Conservation (phyloP, 306 rosid genomes). For the Fragaria nilgerrensis region DNA sequence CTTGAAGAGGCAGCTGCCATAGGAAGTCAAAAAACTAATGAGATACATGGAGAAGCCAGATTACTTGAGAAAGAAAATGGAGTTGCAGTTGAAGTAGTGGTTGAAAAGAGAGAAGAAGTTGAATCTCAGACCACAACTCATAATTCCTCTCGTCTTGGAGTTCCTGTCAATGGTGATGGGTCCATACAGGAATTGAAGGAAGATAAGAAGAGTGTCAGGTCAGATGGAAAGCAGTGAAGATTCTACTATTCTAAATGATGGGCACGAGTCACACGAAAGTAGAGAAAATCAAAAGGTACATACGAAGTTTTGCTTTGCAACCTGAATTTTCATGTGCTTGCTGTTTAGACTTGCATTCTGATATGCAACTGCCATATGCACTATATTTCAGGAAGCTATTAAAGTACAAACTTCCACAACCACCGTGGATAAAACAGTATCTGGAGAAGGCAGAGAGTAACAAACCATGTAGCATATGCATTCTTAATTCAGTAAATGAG, state of each 20-base stretch:
- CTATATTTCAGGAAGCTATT: slow-evolving; percentile 55
- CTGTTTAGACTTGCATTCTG: not conserved
- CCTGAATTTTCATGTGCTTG: not conserved
- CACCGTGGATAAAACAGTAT: slow-evolving; percentile 35
- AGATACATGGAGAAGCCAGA: slow-evolving; percentile 28
- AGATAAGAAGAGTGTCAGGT: slow-evolving; percentile 36
- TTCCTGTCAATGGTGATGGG: slow-evolving; percentile 54
- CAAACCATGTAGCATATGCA: slow-evolving; percentile 19
- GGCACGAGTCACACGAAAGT: slow-evolving; percentile 20
- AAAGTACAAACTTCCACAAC: slow-evolving; percentile 42
- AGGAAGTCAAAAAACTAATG: slow-evolving; percentile 36
- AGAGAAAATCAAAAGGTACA: slow-evolving; percentile 49
- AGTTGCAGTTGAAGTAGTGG: slow-evolving; percentile 34
- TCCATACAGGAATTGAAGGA: slow-evolving; percentile 38
- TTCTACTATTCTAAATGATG: slow-evolving; percentile 36
- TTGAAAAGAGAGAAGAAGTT: slow-evolving; percentile 31
- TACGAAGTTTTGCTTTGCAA: slow-evolving; percentile 5
- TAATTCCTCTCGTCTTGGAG: slow-evolving; percentile 42
- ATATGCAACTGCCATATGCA: slow-evolving; percentile 10
- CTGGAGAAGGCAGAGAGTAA: slow-evolving; percentile 56
- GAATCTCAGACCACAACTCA: slow-evolving; percentile 30
- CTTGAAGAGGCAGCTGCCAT: slow-evolving; percentile 53
- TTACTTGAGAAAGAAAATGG: slow-evolving; percentile 34
- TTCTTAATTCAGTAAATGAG: slow-evolving; percentile 5
- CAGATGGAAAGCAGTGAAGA: slow-evolving; percentile 36